These are phyloP conservation scores for Yarrowia phangngaensis DNA, from an alignment of 805 yeast genomes.

Conservation along the genomic window DNA sequence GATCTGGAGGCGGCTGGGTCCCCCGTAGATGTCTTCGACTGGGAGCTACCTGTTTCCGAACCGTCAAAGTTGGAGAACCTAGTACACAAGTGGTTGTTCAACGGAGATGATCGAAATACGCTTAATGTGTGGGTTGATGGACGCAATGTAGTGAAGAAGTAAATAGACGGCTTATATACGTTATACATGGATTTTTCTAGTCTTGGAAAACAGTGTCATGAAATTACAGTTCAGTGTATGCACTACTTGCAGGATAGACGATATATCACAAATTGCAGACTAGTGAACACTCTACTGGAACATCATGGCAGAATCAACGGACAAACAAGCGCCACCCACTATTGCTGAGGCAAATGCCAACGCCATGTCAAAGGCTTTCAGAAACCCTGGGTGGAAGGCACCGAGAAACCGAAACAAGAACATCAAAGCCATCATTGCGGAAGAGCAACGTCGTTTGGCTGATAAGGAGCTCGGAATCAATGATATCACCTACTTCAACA, in stretches of 20 bases:
- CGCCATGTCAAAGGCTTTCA: slow-evolving; percentile 44
- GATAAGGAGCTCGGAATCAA: slow-evolving; percentile 32
- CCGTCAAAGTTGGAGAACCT: slow-evolving; percentile 38
- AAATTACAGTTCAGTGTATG: no score
- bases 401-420: slow-evolving; percentile 68
- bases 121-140: slow-evolving; percentile 81
- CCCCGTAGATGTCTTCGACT: slow-evolving; percentile 68
- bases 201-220: not conserved
- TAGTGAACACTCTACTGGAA: no score
- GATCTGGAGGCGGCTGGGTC: slow-evolving; percentile 55
- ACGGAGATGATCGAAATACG: slow-evolving; percentile 91
- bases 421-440: slow-evolving; percentile 64
- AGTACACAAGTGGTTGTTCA: slow-evolving; percentile 84
- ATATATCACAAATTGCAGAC: not conserved
- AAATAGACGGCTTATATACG: not conserved
- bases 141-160: slow-evolving; percentile 43
- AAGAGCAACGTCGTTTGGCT: slow-evolving; percentile 67
- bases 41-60: slow-evolving; percentile 48
- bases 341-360: slow-evolving; percentile 20
- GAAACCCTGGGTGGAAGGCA: slow-evolving; percentile 50
- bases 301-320: slow-evolving; percentile 1
- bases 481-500: slow-evolving; percentile 59
- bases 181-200: not conserved
- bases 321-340: slow-evolving; percentile 5
- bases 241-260: no score